These are phyloP conservation scores for Tilletia horrida DNA, from an alignment of 1,284 basidiomycete species.

Conservation along the genomic window DNA sequence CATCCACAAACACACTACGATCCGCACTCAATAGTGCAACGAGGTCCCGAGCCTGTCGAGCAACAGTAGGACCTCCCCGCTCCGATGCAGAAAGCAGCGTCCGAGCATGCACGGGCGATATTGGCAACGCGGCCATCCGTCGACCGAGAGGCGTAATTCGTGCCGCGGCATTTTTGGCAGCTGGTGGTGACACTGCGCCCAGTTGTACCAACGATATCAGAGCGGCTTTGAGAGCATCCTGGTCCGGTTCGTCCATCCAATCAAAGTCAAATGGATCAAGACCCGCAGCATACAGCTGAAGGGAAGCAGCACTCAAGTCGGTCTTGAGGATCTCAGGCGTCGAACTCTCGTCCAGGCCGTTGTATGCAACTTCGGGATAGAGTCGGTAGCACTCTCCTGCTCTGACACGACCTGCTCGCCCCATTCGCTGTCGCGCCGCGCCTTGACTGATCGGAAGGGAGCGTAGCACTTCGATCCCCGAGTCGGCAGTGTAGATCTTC, in stretches of 20 bases:
- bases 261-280: constrained; percentile 49
- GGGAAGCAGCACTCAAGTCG: constrained; percentile 38
- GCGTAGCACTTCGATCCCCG: constrained; percentile 44
- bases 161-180: background rate
- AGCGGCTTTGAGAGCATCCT: constrained; percentile 33
- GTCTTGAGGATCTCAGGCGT: constrained; percentile 47
- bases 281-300: constrained; percentile 46
- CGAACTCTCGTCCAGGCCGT: constrained; percentile 27
- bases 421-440: constrained; percentile 45
- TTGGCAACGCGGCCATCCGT: constrained; percentile 46
- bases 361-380: constrained; percentile 40
- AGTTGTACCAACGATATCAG: constrained; percentile 45
- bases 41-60: constrained; percentile 46
- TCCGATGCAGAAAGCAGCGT: constrained; percentile 45
- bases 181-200: constrained; percentile 34
- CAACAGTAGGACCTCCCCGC: constrained; percentile 28
- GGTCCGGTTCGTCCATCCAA: constrained; percentile 48
- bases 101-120: constrained; percentile 44
- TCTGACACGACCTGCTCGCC: constrained; percentile 48
- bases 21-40: constrained; percentile 44
- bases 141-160: constrained; percentile 40
- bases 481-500: constrained; percentile 66
- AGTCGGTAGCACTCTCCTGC: constrained; percentile 50
- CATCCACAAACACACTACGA: constrained; percentile 19
- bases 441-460: constrained; percentile 45